Evolutionary conservation across 441 rosid species (phyloP).

Genomic region (Biscutella laevigata): DNA sequence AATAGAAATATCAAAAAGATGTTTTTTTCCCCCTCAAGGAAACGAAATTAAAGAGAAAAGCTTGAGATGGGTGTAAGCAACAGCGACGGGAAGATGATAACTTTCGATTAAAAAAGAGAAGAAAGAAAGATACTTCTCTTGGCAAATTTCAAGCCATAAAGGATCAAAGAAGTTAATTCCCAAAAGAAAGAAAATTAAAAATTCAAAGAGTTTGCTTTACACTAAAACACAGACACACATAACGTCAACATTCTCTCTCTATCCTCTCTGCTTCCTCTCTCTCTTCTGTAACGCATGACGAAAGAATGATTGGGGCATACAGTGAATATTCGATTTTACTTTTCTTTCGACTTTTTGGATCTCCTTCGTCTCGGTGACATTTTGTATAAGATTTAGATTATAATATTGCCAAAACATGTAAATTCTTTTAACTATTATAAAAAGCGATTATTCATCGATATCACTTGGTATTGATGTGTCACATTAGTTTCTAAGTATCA

Average conservation of each 20-base stretch:
- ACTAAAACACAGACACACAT: not conserved
- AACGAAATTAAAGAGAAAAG: slow-evolving; percentile 12
- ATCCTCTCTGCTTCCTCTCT: too few species aligned
- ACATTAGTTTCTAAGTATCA: too few species aligned
- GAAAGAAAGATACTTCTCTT: not conserved
- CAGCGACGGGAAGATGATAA: slow-evolving; percentile 1
- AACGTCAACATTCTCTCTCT: slow-evolving; percentile 8
- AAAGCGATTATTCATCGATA: too few species aligned
- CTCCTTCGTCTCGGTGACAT: not conserved
- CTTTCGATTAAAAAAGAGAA: not conserved
- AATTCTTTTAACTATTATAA: too few species aligned
- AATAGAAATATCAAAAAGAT: not conserved
- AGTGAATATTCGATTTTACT: slow-evolving; percentile 1
- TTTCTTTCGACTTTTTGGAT: slow-evolving; percentile 1
- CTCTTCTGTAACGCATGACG: slow-evolving; percentile 1
- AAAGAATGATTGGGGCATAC: slow-evolving; percentile 18
- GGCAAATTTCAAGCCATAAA: not conserved
- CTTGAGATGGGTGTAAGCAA: slow-evolving; percentile 13
- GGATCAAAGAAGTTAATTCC: slow-evolving; percentile 17
- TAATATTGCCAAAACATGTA: too few species aligned
- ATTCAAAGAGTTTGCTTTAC: not conserved
- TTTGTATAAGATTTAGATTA: too few species aligned
- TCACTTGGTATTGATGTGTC: too few species aligned
- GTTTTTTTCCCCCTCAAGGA: not conserved
- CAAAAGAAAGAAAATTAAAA: not conserved